Percentiles rank a stretch among this genome's conserved stretches.
phyloP scores from a whole-genome alignment of 208 protist species.

The Trypanosoma lewisi region DNA sequence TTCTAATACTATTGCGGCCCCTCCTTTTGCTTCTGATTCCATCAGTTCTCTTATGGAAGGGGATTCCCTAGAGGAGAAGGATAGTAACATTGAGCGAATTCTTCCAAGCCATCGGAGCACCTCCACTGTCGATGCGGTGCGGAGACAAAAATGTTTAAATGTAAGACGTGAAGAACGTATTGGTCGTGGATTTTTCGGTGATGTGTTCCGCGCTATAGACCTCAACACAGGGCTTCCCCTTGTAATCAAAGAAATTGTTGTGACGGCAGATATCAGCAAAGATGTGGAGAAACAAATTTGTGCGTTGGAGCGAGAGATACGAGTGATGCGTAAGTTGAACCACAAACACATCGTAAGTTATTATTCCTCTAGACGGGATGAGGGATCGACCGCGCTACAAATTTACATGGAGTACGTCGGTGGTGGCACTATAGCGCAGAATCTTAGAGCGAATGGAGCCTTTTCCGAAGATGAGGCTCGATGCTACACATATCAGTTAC shows the following conservation, averaged over 20 bases:
- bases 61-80: background rate
- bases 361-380: constrained; percentile 67
- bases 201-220: constrained; percentile 81
- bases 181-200: constrained; percentile 78
- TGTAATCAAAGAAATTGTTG: constrained; percentile 85
- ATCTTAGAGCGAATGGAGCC: constrained; percentile 53
- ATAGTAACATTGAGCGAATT: constrained; percentile 7
- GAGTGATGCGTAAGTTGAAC: constrained; percentile 88
- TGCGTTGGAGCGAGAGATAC: constrained; percentile 87
- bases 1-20: background rate
- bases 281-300: constrained; percentile 77
- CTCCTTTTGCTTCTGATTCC: background rate
- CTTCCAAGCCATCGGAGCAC: constrained; percentile 35
- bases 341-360: constrained; percentile 92
- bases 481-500: constrained; percentile 81
- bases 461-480: constrained; percentile 67
- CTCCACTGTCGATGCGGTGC: constrained; percentile 20
- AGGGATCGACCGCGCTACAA: constrained; percentile 50
- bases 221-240: constrained; percentile 67
- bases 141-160: constrained; percentile 18
- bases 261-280: constrained; percentile 78
- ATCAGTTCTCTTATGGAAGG: no score
- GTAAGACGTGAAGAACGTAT: constrained; percentile 47
- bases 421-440: constrained; percentile 76
- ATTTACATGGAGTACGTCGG: constrained; percentile 93